Percentiles rank a stretch among this genome's conserved stretches.
These are phyloP conservation scores for Mariannaea sp. DNA, from an alignment of 2,329 filamentous ascomycete genomes.

Conservation along the genomic window DNA sequence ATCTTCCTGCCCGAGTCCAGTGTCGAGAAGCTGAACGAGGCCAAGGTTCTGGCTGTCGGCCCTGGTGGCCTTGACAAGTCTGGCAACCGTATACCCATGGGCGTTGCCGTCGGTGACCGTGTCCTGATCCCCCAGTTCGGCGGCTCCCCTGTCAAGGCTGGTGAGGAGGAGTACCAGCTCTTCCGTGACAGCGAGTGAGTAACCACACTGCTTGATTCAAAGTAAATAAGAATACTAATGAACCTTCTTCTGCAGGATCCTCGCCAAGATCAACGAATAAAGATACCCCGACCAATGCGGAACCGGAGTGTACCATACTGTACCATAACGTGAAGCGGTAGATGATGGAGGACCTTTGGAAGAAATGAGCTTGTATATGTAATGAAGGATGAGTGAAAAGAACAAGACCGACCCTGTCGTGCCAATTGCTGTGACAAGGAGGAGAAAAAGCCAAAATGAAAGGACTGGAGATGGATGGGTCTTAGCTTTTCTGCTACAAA, in stretches of 20 bases:
- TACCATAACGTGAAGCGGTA: constrained; percentile 40
- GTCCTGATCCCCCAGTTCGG: constrained; percentile 97
- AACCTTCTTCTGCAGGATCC: constrained; percentile 64
- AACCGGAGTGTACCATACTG: constrained; percentile 44
- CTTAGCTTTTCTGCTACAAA: not conserved
- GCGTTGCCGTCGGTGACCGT: constrained; percentile 82
- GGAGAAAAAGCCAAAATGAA: not conserved
- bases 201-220: not conserved
- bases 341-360: constrained; percentile 25
- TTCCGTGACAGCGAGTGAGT: constrained; percentile 99
- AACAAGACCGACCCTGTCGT: not conserved
- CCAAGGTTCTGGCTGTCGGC: constrained; percentile 92
- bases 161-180: constrained; percentile 93
- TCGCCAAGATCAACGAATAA: constrained; percentile 98
- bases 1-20: constrained; percentile 97
- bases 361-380: constrained; percentile 28
- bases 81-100: constrained; percentile 84
- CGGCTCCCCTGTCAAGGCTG: constrained; percentile 94
- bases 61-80: constrained; percentile 87
- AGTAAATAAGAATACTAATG: constrained; percentile 20
- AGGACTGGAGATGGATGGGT: not conserved
- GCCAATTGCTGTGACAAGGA: not conserved
- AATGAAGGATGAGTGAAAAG: constrained; percentile 3
- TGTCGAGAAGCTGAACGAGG: constrained; percentile 98
- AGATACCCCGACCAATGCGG: constrained; percentile 34